Evolutionary conservation across 257 asterid genomes (phyloP).

Genomic region (Capsicum chinense): DNA sequence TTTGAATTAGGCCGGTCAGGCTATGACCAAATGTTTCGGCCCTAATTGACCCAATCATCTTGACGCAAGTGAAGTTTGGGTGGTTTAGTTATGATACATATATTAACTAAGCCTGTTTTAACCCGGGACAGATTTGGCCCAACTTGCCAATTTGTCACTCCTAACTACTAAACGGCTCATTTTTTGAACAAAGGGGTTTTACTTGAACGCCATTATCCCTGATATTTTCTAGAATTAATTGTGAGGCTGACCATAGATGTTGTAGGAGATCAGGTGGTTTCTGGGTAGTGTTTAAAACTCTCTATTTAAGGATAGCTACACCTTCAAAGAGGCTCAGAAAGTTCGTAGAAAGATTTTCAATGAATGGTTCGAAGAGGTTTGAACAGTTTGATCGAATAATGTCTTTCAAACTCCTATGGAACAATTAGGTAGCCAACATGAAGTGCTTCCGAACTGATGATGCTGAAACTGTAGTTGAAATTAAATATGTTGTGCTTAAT

Average conservation of each 20-base stretch:
- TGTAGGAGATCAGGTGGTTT: background rate
- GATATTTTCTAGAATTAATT: background rate
- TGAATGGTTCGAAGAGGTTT: constrained; percentile 1
- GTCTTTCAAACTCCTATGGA: background rate
- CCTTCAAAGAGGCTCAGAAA: background rate
- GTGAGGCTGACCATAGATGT: background rate
- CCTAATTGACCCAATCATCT: background rate
- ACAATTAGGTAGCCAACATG: background rate
- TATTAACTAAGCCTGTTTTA: background rate
- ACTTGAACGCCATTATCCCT: background rate
- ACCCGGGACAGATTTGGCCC: background rate
- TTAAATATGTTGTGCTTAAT: background rate
- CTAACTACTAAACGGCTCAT: background rate
- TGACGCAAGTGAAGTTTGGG: constrained; percentile 5
- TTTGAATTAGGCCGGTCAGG: background rate
- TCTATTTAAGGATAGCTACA: constrained; percentile 7
- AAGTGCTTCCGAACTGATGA: background rate
- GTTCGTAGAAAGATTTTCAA: background rate
- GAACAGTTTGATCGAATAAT: background rate
- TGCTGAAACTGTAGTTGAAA: background rate
- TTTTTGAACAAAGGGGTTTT: background rate
- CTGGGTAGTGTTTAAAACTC: constrained; percentile 22
- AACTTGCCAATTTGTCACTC: constrained; percentile 4
- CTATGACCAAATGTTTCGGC: background rate
- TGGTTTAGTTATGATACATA: background rate